A percentile compares a stretch with the other conserved stretches of the same genome.
These are phyloP conservation scores for Wickerhamiella kurtzmanii DNA, from an alignment of 805 yeast genomes.

Conservation along the genomic window DNA sequence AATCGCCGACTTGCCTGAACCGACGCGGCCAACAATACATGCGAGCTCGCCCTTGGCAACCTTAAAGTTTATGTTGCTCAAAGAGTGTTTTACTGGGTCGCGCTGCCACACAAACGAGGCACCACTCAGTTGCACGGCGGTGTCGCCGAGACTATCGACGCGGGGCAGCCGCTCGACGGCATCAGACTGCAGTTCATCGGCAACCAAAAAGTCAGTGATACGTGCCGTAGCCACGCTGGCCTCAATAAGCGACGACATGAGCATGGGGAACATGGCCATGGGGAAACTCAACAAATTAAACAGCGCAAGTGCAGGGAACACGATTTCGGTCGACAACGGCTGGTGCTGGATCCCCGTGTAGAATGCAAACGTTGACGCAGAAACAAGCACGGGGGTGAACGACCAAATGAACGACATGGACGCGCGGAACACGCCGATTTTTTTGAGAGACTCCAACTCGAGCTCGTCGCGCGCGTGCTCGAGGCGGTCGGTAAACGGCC, in stretches of 20 bases:
- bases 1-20: slow-evolving; percentile 75
- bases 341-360: slow-evolving; percentile 48
- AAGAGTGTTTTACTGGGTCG: slow-evolving; percentile 43
- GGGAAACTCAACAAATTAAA: slow-evolving; percentile 82
- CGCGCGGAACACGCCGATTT: slow-evolving; percentile 68
- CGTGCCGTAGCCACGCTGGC: slow-evolving; percentile 50
- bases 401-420: slow-evolving; percentile 75
- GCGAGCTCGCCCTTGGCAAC: slow-evolving; percentile 68
- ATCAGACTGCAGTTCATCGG: slow-evolving; percentile 67
- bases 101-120: slow-evolving; percentile 47
- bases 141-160: slow-evolving; percentile 57
- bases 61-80: slow-evolving; percentile 48
- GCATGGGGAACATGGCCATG: slow-evolving; percentile 81
- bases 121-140: slow-evolving; percentile 28
- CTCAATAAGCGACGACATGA: slow-evolving; percentile 73
- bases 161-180: slow-evolving; percentile 49
- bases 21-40: slow-evolving; percentile 82
- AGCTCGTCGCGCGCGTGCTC: slow-evolving; percentile 75
- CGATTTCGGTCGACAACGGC: slow-evolving; percentile 79
- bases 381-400: slow-evolving; percentile 78
- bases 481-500: slow-evolving; percentile 61
- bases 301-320: slow-evolving; percentile 47
- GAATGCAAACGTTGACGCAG: slow-evolving; percentile 76
- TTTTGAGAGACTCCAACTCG: slow-evolving; percentile 66
- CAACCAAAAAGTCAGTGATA: slow-evolving; percentile 55